Evolutionary conservation across 139 green algal species (phyloP).

Genomic region (Chlorella sp.): DNA sequence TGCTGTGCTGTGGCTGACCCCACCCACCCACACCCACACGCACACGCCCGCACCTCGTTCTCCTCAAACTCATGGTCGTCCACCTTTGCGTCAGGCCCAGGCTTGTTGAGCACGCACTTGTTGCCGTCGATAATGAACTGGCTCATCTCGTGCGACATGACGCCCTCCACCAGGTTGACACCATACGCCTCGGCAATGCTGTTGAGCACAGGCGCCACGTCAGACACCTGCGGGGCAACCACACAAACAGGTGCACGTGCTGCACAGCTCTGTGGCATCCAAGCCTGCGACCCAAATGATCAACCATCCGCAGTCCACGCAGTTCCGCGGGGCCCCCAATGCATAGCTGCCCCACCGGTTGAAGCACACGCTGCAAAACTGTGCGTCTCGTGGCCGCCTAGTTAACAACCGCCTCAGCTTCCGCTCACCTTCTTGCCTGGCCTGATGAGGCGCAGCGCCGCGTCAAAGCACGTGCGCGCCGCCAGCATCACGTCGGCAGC

Average conservation of each 20-base stretch:
- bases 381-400: too few relatives aligned
- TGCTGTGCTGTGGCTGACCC: too few relatives aligned
- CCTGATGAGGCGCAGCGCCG: constrained; percentile 81
- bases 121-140: constrained; percentile 96
- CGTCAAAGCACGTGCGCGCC: constrained; percentile 75
- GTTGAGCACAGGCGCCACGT: constrained; percentile 66
- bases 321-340: too few relatives aligned
- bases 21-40: too few relatives aligned
- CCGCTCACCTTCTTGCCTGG: constrained; percentile 72
- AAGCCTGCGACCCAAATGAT: too few relatives aligned
- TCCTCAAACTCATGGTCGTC: constrained; percentile 93
- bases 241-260: too few relatives aligned
- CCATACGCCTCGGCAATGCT: constrained; percentile 82
- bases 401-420: too few relatives aligned
- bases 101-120: constrained; percentile 91
- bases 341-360: too few relatives aligned
- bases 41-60: constrained; percentile 75
- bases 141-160: constrained; percentile 92
- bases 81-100: constrained; percentile 72
- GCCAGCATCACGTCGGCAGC: constrained; percentile 83
- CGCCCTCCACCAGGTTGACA: constrained; percentile 91
- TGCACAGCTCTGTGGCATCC: too few relatives aligned
- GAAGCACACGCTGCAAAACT: too few relatives aligned
- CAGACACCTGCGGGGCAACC: too few relatives aligned
- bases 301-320: too few relatives aligned